Evolutionary conservation across 2,329 filamentous ascomycete genomes (phyloP).

Genomic region (Aquanectria penicillioides): DNA sequence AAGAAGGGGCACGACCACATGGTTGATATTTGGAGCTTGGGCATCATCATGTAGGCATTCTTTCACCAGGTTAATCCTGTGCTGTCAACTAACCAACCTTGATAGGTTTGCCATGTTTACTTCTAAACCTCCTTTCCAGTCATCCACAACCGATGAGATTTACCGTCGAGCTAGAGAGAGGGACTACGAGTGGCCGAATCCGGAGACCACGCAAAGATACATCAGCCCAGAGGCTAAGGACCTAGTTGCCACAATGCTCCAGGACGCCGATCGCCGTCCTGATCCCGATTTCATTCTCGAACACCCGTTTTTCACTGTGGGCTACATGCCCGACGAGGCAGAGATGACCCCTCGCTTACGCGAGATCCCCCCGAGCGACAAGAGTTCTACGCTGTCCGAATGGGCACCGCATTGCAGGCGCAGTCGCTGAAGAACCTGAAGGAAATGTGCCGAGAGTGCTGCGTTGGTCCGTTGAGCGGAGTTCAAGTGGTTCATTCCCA

Average conservation of each 20-base stretch:
- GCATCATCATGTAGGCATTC: constrained; percentile 85
- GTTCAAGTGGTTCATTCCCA: constrained; percentile 61
- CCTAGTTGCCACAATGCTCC: constrained; percentile 78
- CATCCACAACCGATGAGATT: constrained; percentile 86
- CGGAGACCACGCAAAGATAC: constrained; percentile 72
- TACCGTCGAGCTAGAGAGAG: constrained; percentile 76
- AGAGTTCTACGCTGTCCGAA: constrained; percentile 65
- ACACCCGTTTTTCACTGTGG: constrained; percentile 81
- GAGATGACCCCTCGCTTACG: constrained; percentile 69
- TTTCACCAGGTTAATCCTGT: not conserved
- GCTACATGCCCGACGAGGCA: constrained; percentile 72
- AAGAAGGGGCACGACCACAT: constrained; percentile 97
- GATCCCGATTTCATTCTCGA: constrained; percentile 82
- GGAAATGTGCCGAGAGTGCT: constrained; percentile 66
- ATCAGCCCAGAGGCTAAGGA: constrained; percentile 82
- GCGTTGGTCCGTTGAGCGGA: constrained; percentile 65
- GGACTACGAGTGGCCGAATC: constrained; percentile 82
- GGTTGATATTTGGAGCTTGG: constrained; percentile 98
- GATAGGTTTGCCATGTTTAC: constrained; percentile 92
- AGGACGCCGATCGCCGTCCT: constrained; percentile 79
- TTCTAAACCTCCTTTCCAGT: constrained; percentile 96
- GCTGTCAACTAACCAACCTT: constrained; percentile 19
- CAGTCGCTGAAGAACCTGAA: constrained; percentile 63
- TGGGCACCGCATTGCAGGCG: constrained; percentile 56
- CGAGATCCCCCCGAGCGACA: constrained; percentile 66